Evolutionary conservation across 2,329 filamentous ascomycete species (phyloP).

Genomic region (Fusarium solani-melongenae): DNA sequence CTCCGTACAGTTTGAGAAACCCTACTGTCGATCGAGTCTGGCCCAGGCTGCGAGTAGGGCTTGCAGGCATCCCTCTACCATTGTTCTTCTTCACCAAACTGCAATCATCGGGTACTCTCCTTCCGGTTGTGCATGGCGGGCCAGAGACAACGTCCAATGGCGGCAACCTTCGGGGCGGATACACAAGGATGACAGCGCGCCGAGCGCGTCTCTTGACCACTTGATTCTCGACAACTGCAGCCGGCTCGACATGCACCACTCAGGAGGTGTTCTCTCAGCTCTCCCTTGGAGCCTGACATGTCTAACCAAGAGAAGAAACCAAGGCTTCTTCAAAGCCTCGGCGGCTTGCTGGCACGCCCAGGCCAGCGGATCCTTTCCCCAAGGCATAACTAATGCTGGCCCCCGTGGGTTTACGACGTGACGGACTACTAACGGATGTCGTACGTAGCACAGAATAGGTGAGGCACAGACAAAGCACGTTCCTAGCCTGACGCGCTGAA

Average conservation of each 20-base stretch:
- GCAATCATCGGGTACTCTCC: constrained; percentile 18
- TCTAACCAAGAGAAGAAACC: constrained; percentile 5
- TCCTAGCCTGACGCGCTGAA: constrained; percentile 43
- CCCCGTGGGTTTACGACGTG: constrained; percentile 34
- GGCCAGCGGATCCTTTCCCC: constrained; percentile 31
- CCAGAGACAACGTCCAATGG: constrained; percentile 31
- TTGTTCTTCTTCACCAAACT: constrained; percentile 12
- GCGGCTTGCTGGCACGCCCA: constrained; percentile 32
- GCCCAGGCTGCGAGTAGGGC: constrained; percentile 9
- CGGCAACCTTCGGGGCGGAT: constrained; percentile 19
- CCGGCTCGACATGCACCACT: constrained; percentile 36
- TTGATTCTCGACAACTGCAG: constrained; percentile 26
- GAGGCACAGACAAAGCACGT: constrained; percentile 25
- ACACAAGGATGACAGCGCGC: constrained; percentile 34
- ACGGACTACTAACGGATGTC: constrained; percentile 25
- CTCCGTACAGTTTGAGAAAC: constrained; percentile 19
- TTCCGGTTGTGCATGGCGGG: constrained; percentile 26
- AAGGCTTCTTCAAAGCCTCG: constrained; percentile 3
- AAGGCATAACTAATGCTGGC: constrained; percentile 27
- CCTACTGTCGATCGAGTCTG: constrained; percentile 40
- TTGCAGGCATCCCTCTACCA: constrained; percentile 11
- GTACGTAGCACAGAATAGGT: constrained; percentile 3
- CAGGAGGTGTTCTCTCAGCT: constrained; percentile 24
- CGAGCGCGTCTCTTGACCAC: constrained; percentile 39
- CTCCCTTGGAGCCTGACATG: constrained; percentile 18